phyloP scores from a whole-genome alignment of 441 rosid species.

The Bocquillonia castaneifolia region DNA sequence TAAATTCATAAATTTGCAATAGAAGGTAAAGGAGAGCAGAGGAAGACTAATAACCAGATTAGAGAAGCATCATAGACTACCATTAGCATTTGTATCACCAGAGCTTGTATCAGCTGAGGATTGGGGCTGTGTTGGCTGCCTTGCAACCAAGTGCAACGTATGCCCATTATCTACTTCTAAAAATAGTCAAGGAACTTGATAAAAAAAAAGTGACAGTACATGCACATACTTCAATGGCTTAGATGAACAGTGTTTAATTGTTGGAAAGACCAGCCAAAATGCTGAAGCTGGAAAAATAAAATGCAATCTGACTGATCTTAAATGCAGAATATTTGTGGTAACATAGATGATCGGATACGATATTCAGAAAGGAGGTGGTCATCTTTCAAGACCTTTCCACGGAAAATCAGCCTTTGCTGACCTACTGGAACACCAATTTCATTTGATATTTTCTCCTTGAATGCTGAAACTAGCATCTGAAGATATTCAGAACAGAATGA shows the following conservation, averaged over 20 bases:
- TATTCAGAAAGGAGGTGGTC: conserved; percentile 86
- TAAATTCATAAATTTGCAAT: neutral
- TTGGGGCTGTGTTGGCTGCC: conserved; percentile 63
- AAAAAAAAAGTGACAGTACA: conserved; percentile 6
- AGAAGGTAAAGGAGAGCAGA: neutral
- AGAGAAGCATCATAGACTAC: conserved; percentile 24
- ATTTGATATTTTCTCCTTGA: conserved; percentile 88
- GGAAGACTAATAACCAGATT: conserved; percentile 7
- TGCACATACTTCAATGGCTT: neutral
- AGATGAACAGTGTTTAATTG: conserved; percentile 9
- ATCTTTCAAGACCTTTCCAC: conserved; percentile 91
- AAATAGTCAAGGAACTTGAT: conserved; percentile 41
- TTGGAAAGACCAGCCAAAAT: neutral
- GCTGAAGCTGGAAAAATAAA: neutral
- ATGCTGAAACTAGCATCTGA: conserved; percentile 66
- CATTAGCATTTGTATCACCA: conserved; percentile 46
- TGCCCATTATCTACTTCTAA: conserved; percentile 92
- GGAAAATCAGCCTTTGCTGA: conserved; percentile 88
- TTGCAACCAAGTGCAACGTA: conserved; percentile 80
- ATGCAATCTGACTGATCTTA: neutral
- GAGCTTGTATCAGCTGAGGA: conserved; percentile 51
- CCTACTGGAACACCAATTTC: conserved; percentile 66
- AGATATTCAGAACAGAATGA: conserved; percentile 17
- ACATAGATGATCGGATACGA: conserved; percentile 56
- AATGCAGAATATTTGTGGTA: neutral